These are phyloP conservation scores for Auriscalpium orientale DNA, from an alignment of 768 basidiomycete species.

Conservation along the genomic window DNA sequence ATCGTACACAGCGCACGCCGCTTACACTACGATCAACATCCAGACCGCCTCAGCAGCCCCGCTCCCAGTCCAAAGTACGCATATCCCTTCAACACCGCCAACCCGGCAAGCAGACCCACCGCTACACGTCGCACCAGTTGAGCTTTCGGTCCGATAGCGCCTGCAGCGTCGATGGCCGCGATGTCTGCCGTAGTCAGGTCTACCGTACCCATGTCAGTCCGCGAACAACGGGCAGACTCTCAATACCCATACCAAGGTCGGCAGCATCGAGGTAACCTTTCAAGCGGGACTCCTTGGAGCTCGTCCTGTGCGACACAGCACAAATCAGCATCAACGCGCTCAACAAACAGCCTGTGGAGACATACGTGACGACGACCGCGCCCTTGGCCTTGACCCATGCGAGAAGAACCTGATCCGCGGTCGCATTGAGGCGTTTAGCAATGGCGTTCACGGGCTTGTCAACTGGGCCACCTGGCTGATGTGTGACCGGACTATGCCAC, in stretches of 20 bases:
- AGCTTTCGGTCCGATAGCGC: conserved; percentile 31
- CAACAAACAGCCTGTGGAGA: background rate
- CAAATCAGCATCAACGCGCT: background rate
- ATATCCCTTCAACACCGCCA: background rate
- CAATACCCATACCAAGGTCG: conserved; percentile 42
- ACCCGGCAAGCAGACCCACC: background rate
- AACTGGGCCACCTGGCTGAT: conserved; percentile 52
- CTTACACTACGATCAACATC: too few species aligned
- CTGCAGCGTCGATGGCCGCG: conserved; percentile 48
- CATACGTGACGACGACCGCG: conserved; percentile 55
- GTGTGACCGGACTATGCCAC: conserved; percentile 50
- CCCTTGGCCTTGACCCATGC: conserved; percentile 70
- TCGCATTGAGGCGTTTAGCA: conserved; percentile 40
- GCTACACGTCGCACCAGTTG: background rate
- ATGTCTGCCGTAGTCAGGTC: conserved; percentile 47
- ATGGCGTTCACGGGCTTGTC: conserved; percentile 51
- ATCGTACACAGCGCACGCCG: too few species aligned
- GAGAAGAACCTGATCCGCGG: conserved; percentile 59
- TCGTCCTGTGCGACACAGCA: conserved; percentile 34
- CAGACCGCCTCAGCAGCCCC: background rate
- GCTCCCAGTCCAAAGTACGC: background rate
- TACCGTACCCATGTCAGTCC: conserved; percentile 16
- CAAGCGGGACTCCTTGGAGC: conserved; percentile 57
- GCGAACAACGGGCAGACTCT: background rate
- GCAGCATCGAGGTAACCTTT: conserved; percentile 62